Percentiles rank a stretch among this genome's conserved stretches.
Evolutionary conservation across 2,329 filamentous ascomycete species (phyloP).

Genomic region (Fusarium verrucosum): DNA sequence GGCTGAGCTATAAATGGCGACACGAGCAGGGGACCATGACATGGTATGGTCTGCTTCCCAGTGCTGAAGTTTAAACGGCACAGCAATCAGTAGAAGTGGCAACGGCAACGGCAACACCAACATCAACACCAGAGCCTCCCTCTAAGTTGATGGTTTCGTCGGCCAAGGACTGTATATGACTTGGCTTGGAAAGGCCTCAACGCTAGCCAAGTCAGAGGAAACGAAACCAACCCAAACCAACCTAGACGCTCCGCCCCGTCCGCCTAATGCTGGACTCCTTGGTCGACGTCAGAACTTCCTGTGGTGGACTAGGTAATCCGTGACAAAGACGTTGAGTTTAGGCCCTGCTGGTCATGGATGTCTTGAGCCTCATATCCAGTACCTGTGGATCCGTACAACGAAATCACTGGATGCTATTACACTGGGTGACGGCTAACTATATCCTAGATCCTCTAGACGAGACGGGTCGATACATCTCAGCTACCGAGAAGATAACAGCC

Average conservation of each 20-base stretch:
- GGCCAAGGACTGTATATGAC: not conserved
- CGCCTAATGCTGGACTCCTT: too few relatives aligned
- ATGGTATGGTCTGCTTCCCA: slow-evolving; percentile 20
- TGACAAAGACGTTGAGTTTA: not conserved
- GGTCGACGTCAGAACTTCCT: too few relatives aligned
- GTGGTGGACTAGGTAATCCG: too few relatives aligned
- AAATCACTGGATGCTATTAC: not conserved
- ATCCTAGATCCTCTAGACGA: slow-evolving; percentile 2
- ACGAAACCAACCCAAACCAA: too few relatives aligned
- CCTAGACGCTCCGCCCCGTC: too few relatives aligned
- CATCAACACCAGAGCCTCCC: not conserved
- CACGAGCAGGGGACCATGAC: slow-evolving; percentile 5
- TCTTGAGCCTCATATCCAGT: slow-evolving; percentile 17
- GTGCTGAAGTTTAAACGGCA: slow-evolving; percentile 40
- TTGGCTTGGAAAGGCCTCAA: too few relatives aligned
- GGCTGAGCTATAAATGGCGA: slow-evolving; percentile 39
- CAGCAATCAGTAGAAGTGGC: slow-evolving; percentile 3
- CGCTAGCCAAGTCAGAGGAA: too few relatives aligned
- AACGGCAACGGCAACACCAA: not conserved
- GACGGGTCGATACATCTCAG: slow-evolving; percentile 9
- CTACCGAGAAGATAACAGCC: slow-evolving; percentile 11
- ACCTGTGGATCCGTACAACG: not conserved
- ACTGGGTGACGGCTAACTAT: slow-evolving; percentile 2
- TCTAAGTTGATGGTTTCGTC: slow-evolving; percentile 12
- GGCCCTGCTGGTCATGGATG: not conserved